Percentiles rank a stretch among this genome's conserved stretches.
Evolutionary conservation across 352 stramenopile genomes (phyloP).

Genomic region (Phytopythium delawarense): DNA sequence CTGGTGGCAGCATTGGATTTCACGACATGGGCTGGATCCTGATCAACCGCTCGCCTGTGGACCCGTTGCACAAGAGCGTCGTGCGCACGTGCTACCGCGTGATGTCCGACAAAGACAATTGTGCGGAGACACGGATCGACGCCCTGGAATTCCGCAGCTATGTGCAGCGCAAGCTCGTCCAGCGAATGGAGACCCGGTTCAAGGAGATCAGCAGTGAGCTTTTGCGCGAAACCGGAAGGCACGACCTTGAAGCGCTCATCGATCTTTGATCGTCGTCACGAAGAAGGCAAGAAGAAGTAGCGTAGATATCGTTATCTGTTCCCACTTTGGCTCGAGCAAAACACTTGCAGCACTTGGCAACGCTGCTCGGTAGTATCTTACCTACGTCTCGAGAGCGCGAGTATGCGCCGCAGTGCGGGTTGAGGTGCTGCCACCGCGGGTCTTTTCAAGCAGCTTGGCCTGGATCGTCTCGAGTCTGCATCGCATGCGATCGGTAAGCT

Average conservation of each 20-base stretch:
- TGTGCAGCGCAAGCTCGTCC: not conserved
- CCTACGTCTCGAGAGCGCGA: not conserved
- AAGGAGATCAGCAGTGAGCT: constrained; percentile 3
- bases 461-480: constrained; percentile 1
- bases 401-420: not conserved
- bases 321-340: too few species aligned
- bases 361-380: too few species aligned
- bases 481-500: not conserved
- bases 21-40: constrained; percentile 2
- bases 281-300: too few species aligned
- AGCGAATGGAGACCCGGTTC: constrained; percentile 1
- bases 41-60: constrained; percentile 5
- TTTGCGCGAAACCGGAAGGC: not conserved
- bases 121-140: not conserved
- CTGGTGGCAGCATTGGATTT: not conserved
- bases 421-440: not conserved
- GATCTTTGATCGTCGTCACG: not conserved
- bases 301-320: too few species aligned
- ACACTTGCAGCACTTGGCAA: too few species aligned
- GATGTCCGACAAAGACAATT: not conserved
- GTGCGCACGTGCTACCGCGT: constrained; percentile 5
- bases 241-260: constrained; percentile 1
- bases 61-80: constrained; percentile 2
- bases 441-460: not conserved
- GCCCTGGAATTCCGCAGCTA: not conserved